Evolutionary conservation across 345 rosid genomes (phyloP).

Genomic region (Boechera retrofracta): DNA sequence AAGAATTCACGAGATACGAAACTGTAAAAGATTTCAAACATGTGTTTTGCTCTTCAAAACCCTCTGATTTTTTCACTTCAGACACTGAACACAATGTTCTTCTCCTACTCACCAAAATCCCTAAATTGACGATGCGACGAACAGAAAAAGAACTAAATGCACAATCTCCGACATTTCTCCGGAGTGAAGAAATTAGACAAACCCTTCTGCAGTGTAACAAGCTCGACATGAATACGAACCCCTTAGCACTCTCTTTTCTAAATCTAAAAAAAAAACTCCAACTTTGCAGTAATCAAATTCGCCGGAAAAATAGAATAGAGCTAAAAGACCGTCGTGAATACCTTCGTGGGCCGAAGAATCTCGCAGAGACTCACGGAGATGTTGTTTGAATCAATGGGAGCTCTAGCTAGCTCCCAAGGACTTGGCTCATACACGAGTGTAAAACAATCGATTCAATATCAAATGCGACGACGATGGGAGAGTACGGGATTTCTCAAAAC

Average conservation of each 20-base stretch:
- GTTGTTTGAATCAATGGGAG: background rate
- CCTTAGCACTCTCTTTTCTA: background rate
- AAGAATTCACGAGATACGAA: slow-evolving; percentile 27
- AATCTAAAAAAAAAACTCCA: background rate
- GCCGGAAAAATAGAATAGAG: slow-evolving; percentile 2
- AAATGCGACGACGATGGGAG: background rate
- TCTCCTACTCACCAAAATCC: background rate
- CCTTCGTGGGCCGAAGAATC: background rate
- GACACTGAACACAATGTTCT: slow-evolving; percentile 21
- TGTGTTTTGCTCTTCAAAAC: background rate
- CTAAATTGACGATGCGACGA: background rate
- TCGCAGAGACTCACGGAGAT: background rate
- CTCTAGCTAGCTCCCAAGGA: background rate
- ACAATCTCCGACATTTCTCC: background rate
- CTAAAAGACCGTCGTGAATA: background rate
- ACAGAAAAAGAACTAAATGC: background rate
- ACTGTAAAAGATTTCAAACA: slow-evolving; percentile 31
- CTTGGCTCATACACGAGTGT: background rate
- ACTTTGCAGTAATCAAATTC: slow-evolving; percentile 19
- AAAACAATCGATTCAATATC: background rate
- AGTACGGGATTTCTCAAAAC: slow-evolving; percentile 15
- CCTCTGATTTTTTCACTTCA: background rate
- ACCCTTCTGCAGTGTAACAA: slow-evolving; percentile 7
- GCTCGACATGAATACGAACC: slow-evolving; percentile 14
- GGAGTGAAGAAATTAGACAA: background rate